These are phyloP conservation scores for Picea glauca DNA, from an alignment of 75 land plant genomes.

Conservation along the genomic window DNA sequence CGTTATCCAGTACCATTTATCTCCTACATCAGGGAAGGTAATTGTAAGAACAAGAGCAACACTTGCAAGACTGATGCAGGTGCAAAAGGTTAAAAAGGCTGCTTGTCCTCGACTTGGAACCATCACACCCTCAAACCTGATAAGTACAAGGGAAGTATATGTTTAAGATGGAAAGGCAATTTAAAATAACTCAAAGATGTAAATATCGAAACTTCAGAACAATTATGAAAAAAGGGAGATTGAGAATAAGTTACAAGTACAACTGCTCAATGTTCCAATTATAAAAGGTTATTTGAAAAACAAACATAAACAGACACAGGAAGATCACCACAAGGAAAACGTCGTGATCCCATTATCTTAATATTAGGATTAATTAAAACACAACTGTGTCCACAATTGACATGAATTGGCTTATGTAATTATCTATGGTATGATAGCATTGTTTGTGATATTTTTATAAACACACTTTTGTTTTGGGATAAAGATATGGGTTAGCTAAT, in stretches of 20 bases:
- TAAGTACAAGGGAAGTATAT: slow-evolving; percentile 4
- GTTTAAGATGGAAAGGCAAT: neutral
- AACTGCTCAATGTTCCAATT: neutral
- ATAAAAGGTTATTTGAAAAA: neutral
- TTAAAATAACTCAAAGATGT: neutral
- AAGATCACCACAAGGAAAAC: neutral
- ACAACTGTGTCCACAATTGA: neutral
- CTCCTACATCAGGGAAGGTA: slow-evolving; percentile 77
- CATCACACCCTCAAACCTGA: slow-evolving; percentile 96
- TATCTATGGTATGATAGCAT: neutral
- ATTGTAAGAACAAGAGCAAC: slow-evolving; percentile 91
- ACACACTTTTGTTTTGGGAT: neutral
- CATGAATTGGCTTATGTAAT: neutral
- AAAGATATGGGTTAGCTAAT: neutral
- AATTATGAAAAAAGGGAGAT: neutral
- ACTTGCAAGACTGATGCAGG: slow-evolving; percentile 86
- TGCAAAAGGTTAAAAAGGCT: slow-evolving; percentile 89
- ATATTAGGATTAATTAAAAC: neutral
- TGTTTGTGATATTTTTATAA: neutral
- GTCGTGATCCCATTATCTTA: neutral
- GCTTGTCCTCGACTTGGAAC: slow-evolving; percentile 94
- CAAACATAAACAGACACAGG: neutral
- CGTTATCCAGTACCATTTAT: slow-evolving; percentile 89
- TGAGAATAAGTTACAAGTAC: neutral
- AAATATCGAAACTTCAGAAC: neutral